Evolutionary conservation across 768 basidiomycete genomes (phyloP).

Genomic region (Macrolepiota albuminosa): DNA sequence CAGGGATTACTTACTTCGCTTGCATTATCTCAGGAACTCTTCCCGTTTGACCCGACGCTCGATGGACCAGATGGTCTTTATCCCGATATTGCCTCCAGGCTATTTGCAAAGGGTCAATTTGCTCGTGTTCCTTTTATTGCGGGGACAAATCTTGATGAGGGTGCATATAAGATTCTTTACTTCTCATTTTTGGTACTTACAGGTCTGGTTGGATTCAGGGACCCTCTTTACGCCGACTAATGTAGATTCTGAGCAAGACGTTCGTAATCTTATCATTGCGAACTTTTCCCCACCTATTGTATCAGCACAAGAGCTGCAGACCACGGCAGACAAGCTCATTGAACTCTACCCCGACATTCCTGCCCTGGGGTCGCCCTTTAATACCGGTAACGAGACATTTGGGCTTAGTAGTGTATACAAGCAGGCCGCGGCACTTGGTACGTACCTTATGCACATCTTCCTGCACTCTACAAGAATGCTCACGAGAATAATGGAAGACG

Average conservation of each 20-base stretch:
- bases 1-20: conserved; percentile 21
- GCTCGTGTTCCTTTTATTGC: conserved; percentile 38
- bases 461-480: background rate
- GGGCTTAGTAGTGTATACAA: conserved; percentile 36
- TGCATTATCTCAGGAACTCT: conserved; percentile 18
- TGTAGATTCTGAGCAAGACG: conserved; percentile 19
- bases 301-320: conserved; percentile 10
- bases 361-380: conserved; percentile 38
- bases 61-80: conserved; percentile 36
- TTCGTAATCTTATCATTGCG: conserved; percentile 17
- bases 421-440: conserved; percentile 28
- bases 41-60: conserved; percentile 33
- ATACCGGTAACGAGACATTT: conserved; percentile 40
- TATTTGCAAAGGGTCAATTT: conserved; percentile 29
- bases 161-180: conserved; percentile 14
- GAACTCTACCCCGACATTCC: conserved; percentile 39
- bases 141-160: conserved; percentile 43
- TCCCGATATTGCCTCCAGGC: conserved; percentile 31
- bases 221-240: conserved; percentile 23
- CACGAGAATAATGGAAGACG: conserved; percentile 8
- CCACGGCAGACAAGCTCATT: conserved; percentile 20
- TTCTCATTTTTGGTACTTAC: background rate
- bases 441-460: conserved; percentile 1
- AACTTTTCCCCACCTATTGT: conserved; percentile 24
- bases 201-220: conserved; percentile 16